Conservation (phyloP, 352 stramenopile genomes). For the Globisporangium spinosum region DNA sequence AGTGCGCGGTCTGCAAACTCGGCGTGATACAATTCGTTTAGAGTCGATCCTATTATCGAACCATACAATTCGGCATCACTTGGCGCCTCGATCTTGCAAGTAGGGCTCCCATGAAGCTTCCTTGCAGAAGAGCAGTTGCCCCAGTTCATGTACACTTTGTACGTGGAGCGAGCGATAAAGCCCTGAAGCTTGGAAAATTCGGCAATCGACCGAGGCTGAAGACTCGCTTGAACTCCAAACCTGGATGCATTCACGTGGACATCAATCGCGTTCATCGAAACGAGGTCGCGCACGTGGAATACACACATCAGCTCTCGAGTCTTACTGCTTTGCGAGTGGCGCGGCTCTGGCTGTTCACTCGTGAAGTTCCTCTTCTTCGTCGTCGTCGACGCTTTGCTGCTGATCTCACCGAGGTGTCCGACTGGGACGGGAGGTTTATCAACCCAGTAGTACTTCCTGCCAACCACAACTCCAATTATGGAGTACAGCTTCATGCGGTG, state of each 20-base stretch:
- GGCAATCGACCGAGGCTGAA: constrained; percentile 36
- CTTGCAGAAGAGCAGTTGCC: constrained; percentile 28
- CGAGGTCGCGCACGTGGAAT: constrained; percentile 40
- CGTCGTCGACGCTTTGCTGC: neutral
- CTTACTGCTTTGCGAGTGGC: neutral
- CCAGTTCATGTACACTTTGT: constrained; percentile 68
- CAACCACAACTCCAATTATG: constrained; percentile 30
- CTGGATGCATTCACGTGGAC: constrained; percentile 41
- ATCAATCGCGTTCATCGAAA: constrained; percentile 38
- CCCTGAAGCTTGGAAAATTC: constrained; percentile 55
- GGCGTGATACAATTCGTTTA: constrained; percentile 47
- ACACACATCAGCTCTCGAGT: constrained; percentile 25
- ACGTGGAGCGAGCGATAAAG: constrained; percentile 51
- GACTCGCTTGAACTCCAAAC: constrained; percentile 32
- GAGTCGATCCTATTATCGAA: constrained; percentile 32
- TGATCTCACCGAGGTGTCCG: constrained; percentile 12
- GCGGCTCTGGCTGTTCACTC: neutral
- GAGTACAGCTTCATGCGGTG: constrained; percentile 36
- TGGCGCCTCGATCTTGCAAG: neutral
- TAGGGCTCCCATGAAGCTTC: neutral
- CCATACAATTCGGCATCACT: constrained; percentile 35
- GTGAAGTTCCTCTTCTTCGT: neutral
- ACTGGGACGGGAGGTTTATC: constrained; percentile 15
- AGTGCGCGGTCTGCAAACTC: constrained; percentile 41
- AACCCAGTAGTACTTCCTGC: constrained; percentile 34